Base-by-base conservation (phyloP, 2,329 filamentous ascomycete species). In the Graphilbum sp. region DNA sequence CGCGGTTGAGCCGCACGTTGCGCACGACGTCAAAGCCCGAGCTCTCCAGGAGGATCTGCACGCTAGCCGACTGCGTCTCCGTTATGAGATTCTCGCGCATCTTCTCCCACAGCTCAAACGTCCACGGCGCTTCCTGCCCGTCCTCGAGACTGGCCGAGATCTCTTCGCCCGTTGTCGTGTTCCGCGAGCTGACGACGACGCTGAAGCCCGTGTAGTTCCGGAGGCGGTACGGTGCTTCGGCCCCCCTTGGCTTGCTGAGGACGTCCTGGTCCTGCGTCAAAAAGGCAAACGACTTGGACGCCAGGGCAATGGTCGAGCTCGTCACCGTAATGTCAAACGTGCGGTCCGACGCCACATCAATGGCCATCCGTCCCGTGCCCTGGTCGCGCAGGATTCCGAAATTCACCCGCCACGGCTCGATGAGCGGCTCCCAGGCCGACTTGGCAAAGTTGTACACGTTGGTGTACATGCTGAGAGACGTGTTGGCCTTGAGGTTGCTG, bases 391-490 rank as follows among this genome's bases (percentile, higher is more conserved):
- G 76, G 54, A 96, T 74, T 45, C 92, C 84, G 47, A 98, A 75
- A 2, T 86, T 86, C n/a, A 96, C 67, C 47, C 88, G 77, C 90
- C 90, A 98, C 8, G 92, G 92, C 54, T 98, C 90, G 20, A 98
- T 75, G 25, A 98, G 61, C 3, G 90, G 90, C 55, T 98, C 90
- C 90, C 90, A 98, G 4, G 86, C 85, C 0, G 90, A 98, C 56
- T 98, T 98, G 13, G 90, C 90, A 59, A 98, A 98, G 58, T 98
- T 98, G 66, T 94, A 98, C 20, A 98, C 79, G 50, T 96, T 98
- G 49, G 92, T 73, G 56, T 94, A 94, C 46, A 88, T 85, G 45
- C 95, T 85, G 35, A 98, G 77, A n/a, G 75, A 80, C 0, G 85
- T 82, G 52, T 95, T 85, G 0, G 84, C 88, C 50, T 78, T 86